Evolutionary conservation across 208 protist genomes (phyloP), one percentile per base, ranked within the genome.

Genomic region (Phytomonas serpens): DNA sequence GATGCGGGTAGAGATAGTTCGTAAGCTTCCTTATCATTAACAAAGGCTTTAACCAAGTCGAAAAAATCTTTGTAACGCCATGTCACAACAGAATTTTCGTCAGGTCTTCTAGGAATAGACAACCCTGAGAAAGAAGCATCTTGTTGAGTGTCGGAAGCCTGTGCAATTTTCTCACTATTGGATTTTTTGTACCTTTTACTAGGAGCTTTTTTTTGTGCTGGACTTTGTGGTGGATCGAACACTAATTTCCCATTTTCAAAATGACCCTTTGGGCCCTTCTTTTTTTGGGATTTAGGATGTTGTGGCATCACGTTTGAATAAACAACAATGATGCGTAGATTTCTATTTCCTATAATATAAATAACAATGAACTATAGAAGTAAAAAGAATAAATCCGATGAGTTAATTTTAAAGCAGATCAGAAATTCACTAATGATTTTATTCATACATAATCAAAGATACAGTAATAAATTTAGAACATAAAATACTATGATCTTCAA

Each of bases 11-110:
- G 90, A 0, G 77, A 73, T 52, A 93, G 73, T 76, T 93, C 83
- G 38, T 72, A 75, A 13, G 80, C 77, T 40, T 76, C 77, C 42
- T 81, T 82, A 71, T 87, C 82, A 33, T 93, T 78, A 13, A 92
- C 79, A 78, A 95, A 95, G 4, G 79, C 86, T 33, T 82, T 83
- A 33, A 95, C 79, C 16, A 95, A 77, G 27, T 77, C 86, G 69
- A 86, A 68, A 62, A 93, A 88, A 51, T 87, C 85, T 36, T 92
- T 93, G 52, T 88, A 80, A 34, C 81, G 74, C 85, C 87, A 92
- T n/a, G 81, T 81, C n/a, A 73, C 74, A 13, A 87, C 73, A 61
- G 86, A 77, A 65, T 87, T 80, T 68, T 81, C 77, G 67, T 81
- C 77, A 31, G 67, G 47, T 57, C 23, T 11, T 57, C 27, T 9